These are phyloP conservation scores for Suhomyces wounanorum DNA, from an alignment of 1,139 yeast species.

Conservation along the genomic window DNA sequence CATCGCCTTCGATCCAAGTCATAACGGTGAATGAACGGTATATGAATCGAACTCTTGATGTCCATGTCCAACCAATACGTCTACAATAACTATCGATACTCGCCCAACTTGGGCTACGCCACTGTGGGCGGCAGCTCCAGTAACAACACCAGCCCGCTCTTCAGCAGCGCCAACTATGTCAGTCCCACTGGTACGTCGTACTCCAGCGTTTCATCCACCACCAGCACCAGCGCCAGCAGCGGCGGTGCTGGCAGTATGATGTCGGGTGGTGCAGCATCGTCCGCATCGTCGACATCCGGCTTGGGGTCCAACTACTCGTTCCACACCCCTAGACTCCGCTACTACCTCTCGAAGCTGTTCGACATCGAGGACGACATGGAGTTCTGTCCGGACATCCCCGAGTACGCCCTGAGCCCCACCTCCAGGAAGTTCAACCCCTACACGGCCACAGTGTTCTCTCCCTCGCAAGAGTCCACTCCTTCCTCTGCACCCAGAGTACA, in stretches of 20 bases:
- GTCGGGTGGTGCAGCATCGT: conserved; percentile 5
- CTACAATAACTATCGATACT: conserved; percentile 38
- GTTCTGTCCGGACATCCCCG: conserved; percentile 61
- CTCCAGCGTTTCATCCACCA: conserved; percentile 20
- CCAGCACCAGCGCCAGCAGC: conserved; percentile 6
- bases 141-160: conserved; percentile 31
- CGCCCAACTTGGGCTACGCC: conserved; percentile 32
- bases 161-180: conserved; percentile 27
- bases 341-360: conserved; percentile 58
- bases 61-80: conserved; percentile 40
- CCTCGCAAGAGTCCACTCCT: conserved; percentile 23
- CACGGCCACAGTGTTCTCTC: conserved; percentile 58
- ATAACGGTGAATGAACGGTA: neutral
- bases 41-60: neutral
- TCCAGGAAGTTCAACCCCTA: conserved; percentile 56
- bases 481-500: conserved; percentile 29
- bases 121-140: conserved; percentile 13
- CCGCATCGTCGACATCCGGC: conserved; percentile 15
- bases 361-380: conserved; percentile 67
- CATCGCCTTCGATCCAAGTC: neutral
- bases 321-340: conserved; percentile 48
- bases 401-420: conserved; percentile 18
- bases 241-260: conserved; percentile 3
- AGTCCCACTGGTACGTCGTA: conserved; percentile 17
- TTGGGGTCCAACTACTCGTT: conserved; percentile 27